Base-by-base conservation (phyloP, 2,329 filamentous ascomycete genomes). In the Aureobasidium namibiae region DNA sequence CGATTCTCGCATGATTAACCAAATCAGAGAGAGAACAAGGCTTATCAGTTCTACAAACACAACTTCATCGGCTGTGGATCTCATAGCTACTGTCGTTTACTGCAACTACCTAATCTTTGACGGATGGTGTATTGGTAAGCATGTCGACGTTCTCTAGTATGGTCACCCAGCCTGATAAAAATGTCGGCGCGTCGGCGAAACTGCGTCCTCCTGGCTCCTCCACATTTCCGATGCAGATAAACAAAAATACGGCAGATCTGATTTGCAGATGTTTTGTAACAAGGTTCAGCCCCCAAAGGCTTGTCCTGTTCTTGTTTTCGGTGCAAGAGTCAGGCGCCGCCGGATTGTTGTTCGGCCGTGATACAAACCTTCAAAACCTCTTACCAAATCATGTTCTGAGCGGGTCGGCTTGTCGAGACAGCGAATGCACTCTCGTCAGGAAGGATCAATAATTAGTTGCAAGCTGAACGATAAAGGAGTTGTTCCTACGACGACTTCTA, bases 241-340 rank as follows among this genome's bases (percentile, higher is more conserved):
- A 33, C 24, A 18, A 53, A 53, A 42, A 41, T 41, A 41, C 49
- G 49, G 36, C 52, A 56, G 26, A 56, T 56, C 38, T 11, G 52
- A 34, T 16, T 16, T 38, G 50, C 50, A 42, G 38, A 31, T 33
- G 31, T 26, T 16, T 4, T 2, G 21, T 21, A 56, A 29, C 39
- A 56, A 44, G 29, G 52, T 56, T 56, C 52, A 44, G 52, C 52
- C 52, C 44, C 52, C 1, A 7, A 56, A 56, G 26, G 38, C 39
- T 56, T 56, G 39, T 56, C 1, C 5, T 26, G 26, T 34, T 26
- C 52, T 53, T 56, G 52, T 34, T 18, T 44, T 56, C 44, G 52
- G 9, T 36, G 11, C 39, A 23, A 14, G 38, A 44, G 18, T 42
- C 29, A 29, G 4, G 41, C 16, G 9, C n/a, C 1, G 26, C 26